Percentiles rank a stretch among this genome's conserved stretches.
Conservation (phyloP, 2,329 filamentous ascomycete genomes). For the Parastagonospora nodorum region DNA sequence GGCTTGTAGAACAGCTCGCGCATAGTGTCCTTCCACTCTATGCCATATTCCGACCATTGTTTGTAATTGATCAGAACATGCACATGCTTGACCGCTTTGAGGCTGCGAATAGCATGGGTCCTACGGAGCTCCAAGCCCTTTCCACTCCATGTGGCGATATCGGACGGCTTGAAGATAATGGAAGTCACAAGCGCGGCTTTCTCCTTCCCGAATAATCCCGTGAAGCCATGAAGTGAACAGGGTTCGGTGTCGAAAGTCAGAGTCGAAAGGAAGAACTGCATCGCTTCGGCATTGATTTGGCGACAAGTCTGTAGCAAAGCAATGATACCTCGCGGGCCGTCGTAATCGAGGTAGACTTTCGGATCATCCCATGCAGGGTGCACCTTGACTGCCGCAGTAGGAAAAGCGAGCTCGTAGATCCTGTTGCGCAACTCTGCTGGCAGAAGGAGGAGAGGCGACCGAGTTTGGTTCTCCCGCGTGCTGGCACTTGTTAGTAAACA, state of each 20-base stretch:
- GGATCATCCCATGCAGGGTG: neutral
- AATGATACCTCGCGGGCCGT: neutral
- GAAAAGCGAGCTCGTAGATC: neutral
- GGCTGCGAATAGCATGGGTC: no score
- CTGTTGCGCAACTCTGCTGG: constrained; percentile 3
- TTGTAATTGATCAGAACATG: no score
- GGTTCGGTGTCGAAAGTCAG: neutral
- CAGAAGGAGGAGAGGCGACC: constrained; percentile 2
- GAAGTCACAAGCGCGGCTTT: neutral
- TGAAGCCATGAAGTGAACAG: neutral
- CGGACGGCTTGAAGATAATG: neutral
- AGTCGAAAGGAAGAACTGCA: neutral
- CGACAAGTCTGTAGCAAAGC: neutral
- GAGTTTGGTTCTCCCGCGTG: neutral
- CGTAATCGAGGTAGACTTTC: neutral
- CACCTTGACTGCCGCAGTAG: neutral
- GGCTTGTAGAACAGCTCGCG: no score
- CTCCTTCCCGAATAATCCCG: neutral
- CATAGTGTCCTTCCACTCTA: no score
- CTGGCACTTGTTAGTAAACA: neutral
- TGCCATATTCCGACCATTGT: no score
- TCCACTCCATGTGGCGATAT: no score
- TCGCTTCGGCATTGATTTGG: neutral
- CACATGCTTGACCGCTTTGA: no score
- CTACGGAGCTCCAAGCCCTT: no score